phyloP scores from a whole-genome alignment of 2,329 filamentous ascomycete genomes.

The Fusarium anguioides region DNA sequence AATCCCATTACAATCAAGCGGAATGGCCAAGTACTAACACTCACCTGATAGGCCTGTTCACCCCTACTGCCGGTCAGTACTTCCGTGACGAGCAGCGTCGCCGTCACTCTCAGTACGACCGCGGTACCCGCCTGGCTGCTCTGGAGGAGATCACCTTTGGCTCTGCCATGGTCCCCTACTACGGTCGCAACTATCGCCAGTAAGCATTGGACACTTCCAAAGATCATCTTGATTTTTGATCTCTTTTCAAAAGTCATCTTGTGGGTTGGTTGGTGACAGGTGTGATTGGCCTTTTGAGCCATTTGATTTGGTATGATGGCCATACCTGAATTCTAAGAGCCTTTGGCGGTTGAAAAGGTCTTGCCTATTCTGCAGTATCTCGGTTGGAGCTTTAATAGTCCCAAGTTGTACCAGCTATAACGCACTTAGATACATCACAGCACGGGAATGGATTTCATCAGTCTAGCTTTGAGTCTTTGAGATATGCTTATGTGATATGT shows the following conservation, averaged over 20 bases:
- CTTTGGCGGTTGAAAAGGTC: slow-evolving; percentile 32
- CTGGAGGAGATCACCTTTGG: slow-evolving; percentile 71
- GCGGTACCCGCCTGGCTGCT: slow-evolving; percentile 79
- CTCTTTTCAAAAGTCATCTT: slow-evolving; percentile 29
- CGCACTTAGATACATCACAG: slow-evolving; percentile 34
- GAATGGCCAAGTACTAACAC: not conserved
- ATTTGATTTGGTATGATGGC: slow-evolving; percentile 22
- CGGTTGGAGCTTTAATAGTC: slow-evolving; percentile 35
- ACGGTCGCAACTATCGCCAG: slow-evolving; percentile 40
- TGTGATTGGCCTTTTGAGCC: slow-evolving; percentile 27
- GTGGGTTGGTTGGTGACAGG: slow-evolving; percentile 14
- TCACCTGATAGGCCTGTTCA: slow-evolving; percentile 74
- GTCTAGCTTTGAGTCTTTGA: not conserved
- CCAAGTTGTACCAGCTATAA: slow-evolving; percentile 28
- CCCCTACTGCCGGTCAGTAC: slow-evolving; percentile 79
- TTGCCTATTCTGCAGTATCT: slow-evolving; percentile 40
- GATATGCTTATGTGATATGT: not conserved
- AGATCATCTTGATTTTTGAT: slow-evolving; percentile 23
- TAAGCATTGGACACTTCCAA: slow-evolving; percentile 5
- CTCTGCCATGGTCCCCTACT: slow-evolving; percentile 54
- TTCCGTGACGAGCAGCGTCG: slow-evolving; percentile 80
- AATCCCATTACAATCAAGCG: not conserved
- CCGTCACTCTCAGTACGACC: slow-evolving; percentile 81
- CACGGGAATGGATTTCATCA: slow-evolving; percentile 20
- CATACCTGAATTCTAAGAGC: slow-evolving; percentile 25